Percentiles rank a stretch among this genome's conserved stretches.
phyloP scores from a whole-genome alignment of 1,284 basidiomycete genomes.

The Exobasidium rhododendri region DNA sequence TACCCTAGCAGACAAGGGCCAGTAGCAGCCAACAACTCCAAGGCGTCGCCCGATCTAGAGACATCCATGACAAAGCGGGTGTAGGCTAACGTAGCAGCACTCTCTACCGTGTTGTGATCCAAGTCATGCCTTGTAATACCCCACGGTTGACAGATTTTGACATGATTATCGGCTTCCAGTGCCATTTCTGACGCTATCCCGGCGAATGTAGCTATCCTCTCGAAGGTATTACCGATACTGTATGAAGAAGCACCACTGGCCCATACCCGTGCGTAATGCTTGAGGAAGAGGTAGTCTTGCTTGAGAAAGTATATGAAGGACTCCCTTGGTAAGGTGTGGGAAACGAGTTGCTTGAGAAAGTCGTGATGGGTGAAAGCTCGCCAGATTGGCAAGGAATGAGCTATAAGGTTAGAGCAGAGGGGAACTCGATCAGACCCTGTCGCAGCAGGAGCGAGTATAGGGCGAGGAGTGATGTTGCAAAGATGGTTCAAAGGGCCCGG shows the following conservation, averaged over 20 bases:
- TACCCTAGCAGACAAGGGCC: constrained; percentile 86
- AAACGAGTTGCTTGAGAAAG: constrained; percentile 72
- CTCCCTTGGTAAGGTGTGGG: constrained; percentile 66
- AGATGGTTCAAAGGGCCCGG: constrained; percentile 84
- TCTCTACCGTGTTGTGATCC: constrained; percentile 31
- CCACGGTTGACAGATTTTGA: constrained; percentile 32
- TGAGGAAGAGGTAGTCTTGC: constrained; percentile 61
- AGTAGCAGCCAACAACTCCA: constrained; percentile 73
- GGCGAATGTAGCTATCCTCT: constrained; percentile 66
- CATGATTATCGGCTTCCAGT: constrained; percentile 38
- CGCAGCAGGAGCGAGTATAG: constrained; percentile 14
- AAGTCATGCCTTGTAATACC: constrained; percentile 31
- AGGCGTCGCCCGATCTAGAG: constrained; percentile 61
- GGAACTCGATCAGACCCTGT: constrained; percentile 2
- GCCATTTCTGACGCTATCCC: constrained; percentile 57
- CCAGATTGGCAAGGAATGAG: constrained; percentile 47
- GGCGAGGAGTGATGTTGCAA: constrained; percentile 62
- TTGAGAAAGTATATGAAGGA: constrained; percentile 81
- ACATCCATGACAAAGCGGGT: constrained; percentile 48
- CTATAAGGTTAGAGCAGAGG: constrained; percentile 17
- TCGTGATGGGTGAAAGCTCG: constrained; percentile 63
- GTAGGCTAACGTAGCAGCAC: constrained; percentile 44
- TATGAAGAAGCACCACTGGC: constrained; percentile 63
- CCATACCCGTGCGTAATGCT: constrained; percentile 60
- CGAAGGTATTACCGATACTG: constrained; percentile 56